Percentiles rank a stretch among this genome's conserved stretches.
phyloP scores from a whole-genome alignment of 305 asterid species.

The Rubia balearica region DNA sequence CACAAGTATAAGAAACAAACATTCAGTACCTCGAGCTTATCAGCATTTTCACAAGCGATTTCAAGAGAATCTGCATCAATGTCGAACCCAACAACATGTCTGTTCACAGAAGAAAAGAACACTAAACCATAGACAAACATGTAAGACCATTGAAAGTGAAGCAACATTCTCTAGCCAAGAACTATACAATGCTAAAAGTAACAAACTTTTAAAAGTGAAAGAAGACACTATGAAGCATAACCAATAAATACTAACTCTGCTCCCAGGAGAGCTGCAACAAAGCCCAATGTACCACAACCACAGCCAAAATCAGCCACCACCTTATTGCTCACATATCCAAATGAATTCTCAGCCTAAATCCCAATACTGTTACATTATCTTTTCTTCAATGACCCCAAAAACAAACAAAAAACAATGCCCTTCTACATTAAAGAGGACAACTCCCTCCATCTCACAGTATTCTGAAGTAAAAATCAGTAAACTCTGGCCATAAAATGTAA shows the following conservation, averaged over 20 bases:
- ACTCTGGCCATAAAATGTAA: too few relatives aligned
- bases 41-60: conserved; percentile 74
- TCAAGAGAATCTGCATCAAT: conserved; percentile 74
- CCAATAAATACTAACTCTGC: conserved; percentile 48
- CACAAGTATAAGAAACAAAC: conserved; percentile 5
- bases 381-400: not conserved
- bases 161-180: not conserved
- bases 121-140: not conserved
- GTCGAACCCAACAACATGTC: conserved; percentile 73
- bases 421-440: not conserved
- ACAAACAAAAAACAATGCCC: not conserved
- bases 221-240: not conserved
- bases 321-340: conserved; percentile 70
- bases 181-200: not conserved
- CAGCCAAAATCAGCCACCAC: conserved; percentile 97
- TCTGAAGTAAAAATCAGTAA: too few relatives aligned
- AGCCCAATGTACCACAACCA: conserved; percentile 93
- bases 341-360: conserved; percentile 79
- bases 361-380: not conserved
- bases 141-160: not conserved
- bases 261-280: conserved; percentile 85
- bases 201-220: not conserved
- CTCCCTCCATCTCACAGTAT: not conserved
- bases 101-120: conserved; percentile 20
- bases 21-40: conserved; percentile 61